Percentiles rank a stretch among this genome's conserved stretches.
These are phyloP conservation scores for Exophiala mesophila DNA, from an alignment of 2,329 filamentous ascomycete genomes.

Conservation along the genomic window DNA sequence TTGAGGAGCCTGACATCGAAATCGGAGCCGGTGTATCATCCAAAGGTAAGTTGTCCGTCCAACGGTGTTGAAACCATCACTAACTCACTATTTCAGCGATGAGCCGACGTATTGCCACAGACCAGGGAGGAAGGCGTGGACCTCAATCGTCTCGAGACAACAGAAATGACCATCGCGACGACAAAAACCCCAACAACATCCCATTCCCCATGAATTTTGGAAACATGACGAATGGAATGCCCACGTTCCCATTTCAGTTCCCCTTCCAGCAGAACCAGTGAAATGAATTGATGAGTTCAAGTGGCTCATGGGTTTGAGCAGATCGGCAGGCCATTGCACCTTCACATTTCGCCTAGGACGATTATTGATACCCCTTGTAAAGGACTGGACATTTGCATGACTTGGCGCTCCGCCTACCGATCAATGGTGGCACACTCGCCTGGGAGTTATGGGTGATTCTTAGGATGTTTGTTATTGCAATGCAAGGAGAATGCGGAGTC, in stretches of 20 bases:
- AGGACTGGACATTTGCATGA: too few relatives aligned
- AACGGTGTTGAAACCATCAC: slow-evolving; percentile 3
- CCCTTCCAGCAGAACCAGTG: slow-evolving; percentile 21
- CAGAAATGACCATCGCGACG: slow-evolving; percentile 29
- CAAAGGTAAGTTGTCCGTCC: slow-evolving; percentile 55
- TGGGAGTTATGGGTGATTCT: too few relatives aligned
- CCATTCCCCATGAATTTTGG: slow-evolving; percentile 23
- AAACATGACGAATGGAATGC: slow-evolving; percentile 42
- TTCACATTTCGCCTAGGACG: background rate
- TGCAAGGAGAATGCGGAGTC: too few relatives aligned
- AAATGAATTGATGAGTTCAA: slow-evolving; percentile 7
- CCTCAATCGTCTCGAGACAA: slow-evolving; percentile 42
- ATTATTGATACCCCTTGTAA: too few relatives aligned
- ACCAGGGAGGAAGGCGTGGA: slow-evolving; percentile 46
- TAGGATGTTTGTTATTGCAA: too few relatives aligned
- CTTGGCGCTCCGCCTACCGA: too few relatives aligned
- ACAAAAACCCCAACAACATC: slow-evolving; percentile 24
- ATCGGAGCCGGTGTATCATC: slow-evolving; percentile 96
- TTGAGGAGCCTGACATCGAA: slow-evolving; percentile 97
- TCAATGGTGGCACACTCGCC: too few relatives aligned
- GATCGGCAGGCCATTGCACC: background rate
- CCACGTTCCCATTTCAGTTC: slow-evolving; percentile 45
- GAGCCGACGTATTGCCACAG: slow-evolving; percentile 48
- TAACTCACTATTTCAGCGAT: slow-evolving; percentile 40
- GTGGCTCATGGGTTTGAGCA: too few relatives aligned